phyloP scores from a whole-genome alignment of 2,329 filamentous ascomycete species.

The Pseudomassariella vexata region DNA sequence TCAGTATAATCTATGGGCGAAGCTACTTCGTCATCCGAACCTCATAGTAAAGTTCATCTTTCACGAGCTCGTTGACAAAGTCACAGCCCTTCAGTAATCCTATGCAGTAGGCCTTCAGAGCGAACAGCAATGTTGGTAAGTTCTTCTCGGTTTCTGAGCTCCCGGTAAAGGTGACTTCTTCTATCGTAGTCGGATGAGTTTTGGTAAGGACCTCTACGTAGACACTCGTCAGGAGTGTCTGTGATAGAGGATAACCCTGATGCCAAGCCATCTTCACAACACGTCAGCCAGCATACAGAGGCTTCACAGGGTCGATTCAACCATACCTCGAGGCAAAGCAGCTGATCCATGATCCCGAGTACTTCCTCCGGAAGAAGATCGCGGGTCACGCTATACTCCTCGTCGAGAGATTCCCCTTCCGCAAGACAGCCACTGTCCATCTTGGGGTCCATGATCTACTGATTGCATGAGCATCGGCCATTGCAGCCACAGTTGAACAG shows the following conservation, averaged over 20 bases:
- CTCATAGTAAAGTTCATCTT: conserved; percentile 86
- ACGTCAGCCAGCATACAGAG: conserved; percentile 8
- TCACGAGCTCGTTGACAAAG: conserved; percentile 71
- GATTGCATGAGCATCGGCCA: conserved; percentile 3
- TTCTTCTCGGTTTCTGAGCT: conserved; percentile 23
- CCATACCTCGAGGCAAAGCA: conserved; percentile 78
- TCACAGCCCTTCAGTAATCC: conserved; percentile 78
- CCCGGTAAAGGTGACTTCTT: conserved; percentile 41
- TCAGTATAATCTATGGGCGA: conserved; percentile 1
- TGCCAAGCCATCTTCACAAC: conserved; percentile 82
- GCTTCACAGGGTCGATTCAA: neutral
- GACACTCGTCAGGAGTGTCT: conserved; percentile 88
- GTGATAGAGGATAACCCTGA: conserved; percentile 88
- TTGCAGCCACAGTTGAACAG: neutral
- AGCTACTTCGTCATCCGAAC: too few species aligned
- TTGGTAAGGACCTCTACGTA: conserved; percentile 82
- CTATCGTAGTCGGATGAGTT: conserved; percentile 57
- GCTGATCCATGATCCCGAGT: conserved; percentile 88
- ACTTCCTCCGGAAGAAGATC: conserved; percentile 71
- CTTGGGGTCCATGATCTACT: conserved; percentile 94
- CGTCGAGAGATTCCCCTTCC: conserved; percentile 74
- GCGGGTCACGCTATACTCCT: conserved; percentile 69
- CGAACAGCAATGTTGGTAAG: conserved; percentile 46
- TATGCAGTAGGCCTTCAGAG: conserved; percentile 81
- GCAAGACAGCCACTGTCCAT: conserved; percentile 92